A percentile compares a stretch with the other conserved stretches of the same genome.
These are phyloP conservation scores for Rhodotorula mucilaginosa DNA, from an alignment of 1,284 basidiomycete genomes.

Conservation along the genomic window DNA sequence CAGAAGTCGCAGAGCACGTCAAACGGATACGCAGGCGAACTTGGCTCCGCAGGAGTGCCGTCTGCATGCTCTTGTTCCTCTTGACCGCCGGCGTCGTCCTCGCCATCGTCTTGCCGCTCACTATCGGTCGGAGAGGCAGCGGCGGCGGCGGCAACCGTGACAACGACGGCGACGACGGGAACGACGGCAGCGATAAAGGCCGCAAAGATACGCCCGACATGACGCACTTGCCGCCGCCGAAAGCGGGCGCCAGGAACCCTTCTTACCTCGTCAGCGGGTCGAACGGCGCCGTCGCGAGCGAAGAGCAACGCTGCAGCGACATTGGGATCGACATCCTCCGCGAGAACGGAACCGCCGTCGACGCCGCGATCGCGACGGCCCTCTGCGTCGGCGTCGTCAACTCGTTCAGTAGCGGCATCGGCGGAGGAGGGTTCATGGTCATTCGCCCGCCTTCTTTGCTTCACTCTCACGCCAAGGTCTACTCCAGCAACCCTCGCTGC, in stretches of 20 bases:
- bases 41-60: background rate
- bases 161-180: background rate
- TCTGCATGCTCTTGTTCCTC: constrained; percentile 10
- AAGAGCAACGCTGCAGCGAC: constrained; percentile 77
- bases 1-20: background rate
- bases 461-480: constrained; percentile 34
- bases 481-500: constrained; percentile 57
- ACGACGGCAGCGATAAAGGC: constrained; percentile 7
- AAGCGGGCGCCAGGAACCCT: constrained; percentile 57
- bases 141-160: background rate
- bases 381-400: constrained; percentile 83
- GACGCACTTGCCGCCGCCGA: constrained; percentile 41
- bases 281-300: constrained; percentile 79
- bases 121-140: constrained; percentile 9
- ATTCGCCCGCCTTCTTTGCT: constrained; percentile 62
- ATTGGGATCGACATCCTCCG: constrained; percentile 64
- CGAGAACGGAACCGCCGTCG: constrained; percentile 85
- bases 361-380: constrained; percentile 75
- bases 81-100: constrained; percentile 27
- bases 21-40: constrained; percentile 2
- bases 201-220: constrained; percentile 31
- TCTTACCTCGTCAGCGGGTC: constrained; percentile 69
- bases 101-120: constrained; percentile 27
- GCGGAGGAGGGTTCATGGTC: constrained; percentile 67
- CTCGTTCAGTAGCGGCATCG: constrained; percentile 80